These are phyloP conservation scores for Fagus crenata DNA, from an alignment of 306 rosid genomes.

Conservation along the genomic window DNA sequence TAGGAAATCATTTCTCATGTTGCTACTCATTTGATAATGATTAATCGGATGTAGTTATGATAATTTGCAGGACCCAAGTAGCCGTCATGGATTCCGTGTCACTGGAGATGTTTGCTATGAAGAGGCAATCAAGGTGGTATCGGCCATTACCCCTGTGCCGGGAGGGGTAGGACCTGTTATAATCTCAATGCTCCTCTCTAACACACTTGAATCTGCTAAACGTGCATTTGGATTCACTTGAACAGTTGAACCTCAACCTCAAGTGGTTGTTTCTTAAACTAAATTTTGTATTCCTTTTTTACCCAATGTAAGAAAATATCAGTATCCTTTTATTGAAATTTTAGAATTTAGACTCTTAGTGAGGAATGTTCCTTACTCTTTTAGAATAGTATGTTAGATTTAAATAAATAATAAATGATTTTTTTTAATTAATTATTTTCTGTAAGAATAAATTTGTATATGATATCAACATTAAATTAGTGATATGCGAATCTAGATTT, in stretches of 20 bases:
- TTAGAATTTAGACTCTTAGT: not conserved
- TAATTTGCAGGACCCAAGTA: constrained; percentile 33
- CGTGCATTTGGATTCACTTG: constrained; percentile 35
- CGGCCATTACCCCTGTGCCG: constrained; percentile 56
- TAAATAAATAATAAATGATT: too few species aligned
- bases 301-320: not conserved
- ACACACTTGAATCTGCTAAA: constrained; percentile 51
- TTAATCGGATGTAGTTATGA: constrained; percentile 3
- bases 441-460: too few species aligned
- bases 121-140: constrained; percentile 58
- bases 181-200: constrained; percentile 50
- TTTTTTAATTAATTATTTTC: too few species aligned
- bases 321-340: not conserved
- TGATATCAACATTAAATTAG: too few species aligned
- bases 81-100: constrained; percentile 27
- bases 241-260: not conserved
- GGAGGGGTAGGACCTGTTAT: constrained; percentile 51
- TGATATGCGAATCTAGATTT: too few species aligned
- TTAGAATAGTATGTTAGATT: too few species aligned
- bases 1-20: not conserved
- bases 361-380: not conserved
- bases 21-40: not conserved
- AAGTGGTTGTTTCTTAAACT: constrained; percentile 8
- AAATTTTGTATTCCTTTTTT: constrained; percentile 4
- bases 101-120: constrained; percentile 49